phyloP scores from a whole-genome alignment of 2,329 filamentous ascomycete genomes.

The Penicillium expansum region DNA sequence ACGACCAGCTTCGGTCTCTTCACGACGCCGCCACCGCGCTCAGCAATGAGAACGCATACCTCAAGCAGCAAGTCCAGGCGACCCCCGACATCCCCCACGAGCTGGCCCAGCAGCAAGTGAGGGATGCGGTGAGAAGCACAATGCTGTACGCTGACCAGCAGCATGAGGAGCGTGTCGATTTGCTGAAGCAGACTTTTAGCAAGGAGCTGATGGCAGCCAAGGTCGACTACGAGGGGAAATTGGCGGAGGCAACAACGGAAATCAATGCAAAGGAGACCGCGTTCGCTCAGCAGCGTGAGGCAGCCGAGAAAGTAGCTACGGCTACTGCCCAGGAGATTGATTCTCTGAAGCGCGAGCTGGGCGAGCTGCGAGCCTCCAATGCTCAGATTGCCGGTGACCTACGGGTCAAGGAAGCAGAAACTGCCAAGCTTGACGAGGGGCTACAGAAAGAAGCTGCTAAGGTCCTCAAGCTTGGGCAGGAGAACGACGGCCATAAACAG shows the following conservation, averaged over 20 bases:
- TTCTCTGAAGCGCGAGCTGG: neutral
- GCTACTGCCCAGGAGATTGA: too few relatives aligned
- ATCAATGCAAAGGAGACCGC: neutral
- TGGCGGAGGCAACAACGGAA: neutral
- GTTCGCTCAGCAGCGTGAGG: neutral
- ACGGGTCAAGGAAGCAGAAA: neutral
- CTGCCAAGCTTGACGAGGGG: fast-evolving
- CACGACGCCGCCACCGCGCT: neutral
- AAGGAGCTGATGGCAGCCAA: neutral
- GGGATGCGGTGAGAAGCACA: neutral
- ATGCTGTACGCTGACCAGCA: neutral
- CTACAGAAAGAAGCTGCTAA: neutral
- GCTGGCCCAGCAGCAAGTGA: neutral
- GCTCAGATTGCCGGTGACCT: neutral
- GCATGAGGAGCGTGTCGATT: neutral
- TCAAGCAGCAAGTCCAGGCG: neutral
- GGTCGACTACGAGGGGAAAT: neutral
- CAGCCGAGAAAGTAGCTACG: too few relatives aligned
- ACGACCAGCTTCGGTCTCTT: neutral
- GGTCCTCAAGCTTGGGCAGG: neutral
- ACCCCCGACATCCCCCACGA: neutral
- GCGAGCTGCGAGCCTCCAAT: neutral
- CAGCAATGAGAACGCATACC: neutral
- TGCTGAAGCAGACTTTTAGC: neutral
- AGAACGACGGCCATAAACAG: neutral